These are phyloP conservation scores for Melaleuca alternifolia DNA, from an alignment of 345 rosid species.

Conservation along the genomic window DNA sequence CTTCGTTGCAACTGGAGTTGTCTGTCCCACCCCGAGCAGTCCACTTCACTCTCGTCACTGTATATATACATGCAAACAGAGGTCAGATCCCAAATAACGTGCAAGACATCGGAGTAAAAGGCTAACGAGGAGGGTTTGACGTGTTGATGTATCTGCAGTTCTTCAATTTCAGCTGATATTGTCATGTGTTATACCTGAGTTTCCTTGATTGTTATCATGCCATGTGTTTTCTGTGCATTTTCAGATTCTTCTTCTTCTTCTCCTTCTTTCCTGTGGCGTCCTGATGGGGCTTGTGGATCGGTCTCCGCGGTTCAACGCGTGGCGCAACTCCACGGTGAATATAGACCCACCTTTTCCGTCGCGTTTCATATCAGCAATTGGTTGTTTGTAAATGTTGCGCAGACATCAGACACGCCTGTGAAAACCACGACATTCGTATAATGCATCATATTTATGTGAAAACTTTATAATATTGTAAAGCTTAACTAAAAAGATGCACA, in stretches of 20 bases:
- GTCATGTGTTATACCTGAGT: neutral
- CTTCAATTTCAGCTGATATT: slow-evolving; percentile 8
- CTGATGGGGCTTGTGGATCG: neutral
- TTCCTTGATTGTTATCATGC: neutral
- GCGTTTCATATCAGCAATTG: neutral
- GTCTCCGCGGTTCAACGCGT: neutral
- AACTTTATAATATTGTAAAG: neutral
- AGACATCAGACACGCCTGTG: neutral
- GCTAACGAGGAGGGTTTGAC: too few species aligned
- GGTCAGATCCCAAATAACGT: neutral
- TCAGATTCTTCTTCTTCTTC: neutral
- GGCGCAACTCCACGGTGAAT: neutral
- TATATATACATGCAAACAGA: neutral
- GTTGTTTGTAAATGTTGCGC: neutral
- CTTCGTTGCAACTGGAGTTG: slow-evolving; percentile 17
- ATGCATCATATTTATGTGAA: neutral
- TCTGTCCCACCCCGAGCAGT: neutral
- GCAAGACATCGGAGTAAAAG: neutral
- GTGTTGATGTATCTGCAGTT: neutral
- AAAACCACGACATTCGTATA: neutral
- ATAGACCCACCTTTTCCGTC: neutral
- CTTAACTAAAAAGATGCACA: neutral
- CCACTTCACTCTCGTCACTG: neutral
- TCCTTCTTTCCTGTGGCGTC: neutral
- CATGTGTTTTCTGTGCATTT: neutral